A percentile compares a stretch with the other conserved stretches of the same genome.
These are phyloP conservation scores for Lolium rigidum DNA, from an alignment of 176 grass and related monocot genomes.

Conservation along the genomic window DNA sequence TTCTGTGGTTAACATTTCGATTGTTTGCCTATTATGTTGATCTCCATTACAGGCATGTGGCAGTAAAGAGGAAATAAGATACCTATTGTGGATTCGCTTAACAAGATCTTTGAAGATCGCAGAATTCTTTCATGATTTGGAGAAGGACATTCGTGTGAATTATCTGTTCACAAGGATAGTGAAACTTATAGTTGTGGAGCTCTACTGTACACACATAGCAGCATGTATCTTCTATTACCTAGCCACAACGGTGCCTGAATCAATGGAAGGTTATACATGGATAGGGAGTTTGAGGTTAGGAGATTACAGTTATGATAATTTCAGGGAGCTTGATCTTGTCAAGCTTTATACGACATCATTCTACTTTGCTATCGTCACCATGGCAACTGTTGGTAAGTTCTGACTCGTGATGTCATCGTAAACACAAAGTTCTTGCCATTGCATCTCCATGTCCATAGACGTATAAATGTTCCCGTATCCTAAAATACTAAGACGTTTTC, in stretches of 20 bases:
- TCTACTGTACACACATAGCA: conserved; percentile 94
- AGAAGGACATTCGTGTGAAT: conserved; percentile 97
- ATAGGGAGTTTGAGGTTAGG: conserved; percentile 89
- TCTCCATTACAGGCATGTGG: conserved; percentile 63
- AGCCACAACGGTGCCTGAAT: conserved; percentile 83
- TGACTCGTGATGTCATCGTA: background rate
- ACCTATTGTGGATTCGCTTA: conserved; percentile 91
- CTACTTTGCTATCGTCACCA: conserved; percentile 97
- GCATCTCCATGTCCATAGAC: background rate
- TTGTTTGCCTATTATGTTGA: background rate
- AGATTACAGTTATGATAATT: conserved; percentile 71
- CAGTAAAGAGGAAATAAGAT: conserved; percentile 84
- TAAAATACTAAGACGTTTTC: conserved; percentile 16
- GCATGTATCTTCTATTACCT: conserved; percentile 98
- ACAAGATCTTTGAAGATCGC: conserved; percentile 67
- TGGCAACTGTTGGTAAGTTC: conserved; percentile 92
- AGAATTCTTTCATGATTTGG: conserved; percentile 72
- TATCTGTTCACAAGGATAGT: conserved; percentile 98
- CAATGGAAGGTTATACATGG: conserved; percentile 94
- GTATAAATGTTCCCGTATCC: background rate
- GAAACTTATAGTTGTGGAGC: conserved; percentile 93
- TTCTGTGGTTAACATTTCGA: background rate
- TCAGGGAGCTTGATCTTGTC: conserved; percentile 86
- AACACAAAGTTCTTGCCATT: background rate
- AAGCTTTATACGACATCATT: conserved; percentile 87